Percentiles rank a stretch among this genome's conserved stretches.
Conservation (phyloP, 192 early-diverging fungal species). For the Kappamyces sp. region DNA sequence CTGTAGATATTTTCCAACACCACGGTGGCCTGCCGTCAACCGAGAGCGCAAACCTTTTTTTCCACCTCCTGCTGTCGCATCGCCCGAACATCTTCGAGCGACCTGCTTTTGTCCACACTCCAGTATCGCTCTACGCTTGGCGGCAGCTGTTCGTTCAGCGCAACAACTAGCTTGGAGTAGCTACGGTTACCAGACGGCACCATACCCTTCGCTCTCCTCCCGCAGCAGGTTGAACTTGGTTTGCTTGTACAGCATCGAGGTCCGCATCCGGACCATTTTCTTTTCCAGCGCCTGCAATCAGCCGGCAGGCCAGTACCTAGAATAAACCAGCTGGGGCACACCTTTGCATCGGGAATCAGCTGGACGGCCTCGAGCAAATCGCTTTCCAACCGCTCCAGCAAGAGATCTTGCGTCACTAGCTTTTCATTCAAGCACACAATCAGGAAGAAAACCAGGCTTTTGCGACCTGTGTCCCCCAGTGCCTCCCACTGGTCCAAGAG, state of each 20-base stretch:
- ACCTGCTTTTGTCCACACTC: slow-evolving; percentile 10
- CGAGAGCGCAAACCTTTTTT: not conserved
- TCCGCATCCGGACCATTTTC: slow-evolving; percentile 50
- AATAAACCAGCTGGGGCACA: no score
- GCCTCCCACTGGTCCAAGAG: no score
- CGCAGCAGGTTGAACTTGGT: slow-evolving; percentile 76
- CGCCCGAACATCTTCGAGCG: slow-evolving; percentile 2
- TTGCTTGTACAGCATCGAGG: slow-evolving; percentile 61
- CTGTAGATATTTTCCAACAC: slow-evolving; percentile 42
- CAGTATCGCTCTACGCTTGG: slow-evolving; percentile 16
- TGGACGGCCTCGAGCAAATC: no score
- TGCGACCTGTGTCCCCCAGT: no score
- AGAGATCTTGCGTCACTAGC: no score
- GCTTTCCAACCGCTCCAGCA: no score
- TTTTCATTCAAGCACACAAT: no score
- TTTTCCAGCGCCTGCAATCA: slow-evolving; percentile 20
- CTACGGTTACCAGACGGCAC: no score
- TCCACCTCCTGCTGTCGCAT: slow-evolving; percentile 16
- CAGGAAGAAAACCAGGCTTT: no score
- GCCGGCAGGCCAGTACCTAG: no score
- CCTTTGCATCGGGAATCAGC: no score
- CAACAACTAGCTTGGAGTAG: slow-evolving; percentile 57
- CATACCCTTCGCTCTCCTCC: slow-evolving; percentile 76
- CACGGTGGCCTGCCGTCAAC: not conserved
- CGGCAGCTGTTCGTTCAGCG: slow-evolving; percentile 40